A percentile compares a stretch with the other conserved stretches of the same genome.
Evolutionary conservation across 805 yeast species (phyloP).

Genomic region (Saturnispora bothae): DNA sequence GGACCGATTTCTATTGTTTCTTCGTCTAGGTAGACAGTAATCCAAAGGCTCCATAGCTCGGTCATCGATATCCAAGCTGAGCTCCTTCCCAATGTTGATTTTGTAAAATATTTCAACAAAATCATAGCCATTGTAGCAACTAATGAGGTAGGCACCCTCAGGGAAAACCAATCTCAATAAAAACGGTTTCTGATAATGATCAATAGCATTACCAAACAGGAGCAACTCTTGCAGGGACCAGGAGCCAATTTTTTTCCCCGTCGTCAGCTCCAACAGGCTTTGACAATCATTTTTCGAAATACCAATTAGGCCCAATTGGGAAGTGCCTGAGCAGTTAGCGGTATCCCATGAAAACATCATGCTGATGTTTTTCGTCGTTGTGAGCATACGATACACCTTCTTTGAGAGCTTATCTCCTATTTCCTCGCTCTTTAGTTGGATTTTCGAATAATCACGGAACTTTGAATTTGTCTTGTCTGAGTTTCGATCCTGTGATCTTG

Average conservation of each 20-base stretch:
- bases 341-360: too few relatives aligned
- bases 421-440: too few relatives aligned
- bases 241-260: conserved; percentile 9
- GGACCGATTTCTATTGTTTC: conserved; percentile 2
- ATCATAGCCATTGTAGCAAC: conserved; percentile 20
- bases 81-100: conserved; percentile 23
- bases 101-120: conserved; percentile 24
- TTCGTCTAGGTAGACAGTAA: conserved; percentile 24
- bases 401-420: too few relatives aligned
- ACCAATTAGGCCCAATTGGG: too few relatives aligned
- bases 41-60: conserved; percentile 20
- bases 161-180: conserved; percentile 23
- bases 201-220: conserved; percentile 26
- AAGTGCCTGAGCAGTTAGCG: too few relatives aligned
- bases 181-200: conserved; percentile 22
- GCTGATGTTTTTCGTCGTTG: too few relatives aligned
- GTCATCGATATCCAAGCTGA: conserved; percentile 25
- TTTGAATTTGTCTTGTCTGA: too few relatives aligned
- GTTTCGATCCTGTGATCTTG: too few relatives aligned
- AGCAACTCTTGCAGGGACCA: conserved; percentile 25
- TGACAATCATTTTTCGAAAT: too few relatives aligned
- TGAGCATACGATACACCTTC: too few relatives aligned
- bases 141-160: conserved; percentile 19
- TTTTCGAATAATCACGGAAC: too few relatives aligned
- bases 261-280: too few relatives aligned